phyloP scores from a whole-genome alignment of 2,329 filamentous ascomycete genomes.

The Aspergillus uvarum region DNA sequence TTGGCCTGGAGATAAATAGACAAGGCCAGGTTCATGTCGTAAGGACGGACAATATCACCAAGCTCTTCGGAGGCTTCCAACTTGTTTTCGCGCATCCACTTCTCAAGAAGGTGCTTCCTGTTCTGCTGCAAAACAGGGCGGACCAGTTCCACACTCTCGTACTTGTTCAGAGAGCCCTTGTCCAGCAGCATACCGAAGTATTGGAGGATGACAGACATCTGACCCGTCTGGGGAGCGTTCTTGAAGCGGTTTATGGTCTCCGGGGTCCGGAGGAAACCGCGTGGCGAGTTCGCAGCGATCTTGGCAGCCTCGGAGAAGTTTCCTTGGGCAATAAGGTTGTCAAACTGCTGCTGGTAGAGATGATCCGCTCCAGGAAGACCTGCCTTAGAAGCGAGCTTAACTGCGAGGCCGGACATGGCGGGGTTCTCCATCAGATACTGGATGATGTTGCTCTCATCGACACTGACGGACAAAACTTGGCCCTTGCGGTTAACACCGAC shows the following conservation, averaged over 20 bases:
- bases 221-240: slow-evolving; percentile 66
- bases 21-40: slow-evolving; percentile 85
- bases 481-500: slow-evolving; percentile 97
- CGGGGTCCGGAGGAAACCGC: slow-evolving; percentile 88
- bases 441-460: slow-evolving; percentile 88
- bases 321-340: slow-evolving; percentile 75
- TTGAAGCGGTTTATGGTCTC: slow-evolving; percentile 98
- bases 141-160: slow-evolving; percentile 91
- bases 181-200: slow-evolving; percentile 98
- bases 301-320: slow-evolving; percentile 89
- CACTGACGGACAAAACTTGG: slow-evolving; percentile 88
- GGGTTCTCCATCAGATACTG: slow-evolving; percentile 96
- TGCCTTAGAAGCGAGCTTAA: slow-evolving; percentile 93
- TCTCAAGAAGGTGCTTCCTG: slow-evolving; percentile 92
- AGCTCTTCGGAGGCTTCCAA: slow-evolving; percentile 94
- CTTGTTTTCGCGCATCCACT: slow-evolving; percentile 97
- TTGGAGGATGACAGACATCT: slow-evolving; percentile 90
- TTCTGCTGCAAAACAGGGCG: slow-evolving; percentile 90
- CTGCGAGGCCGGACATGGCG: slow-evolving; percentile 86
- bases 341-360: slow-evolving; percentile 89
- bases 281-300: slow-evolving; percentile 92
- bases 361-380: slow-evolving; percentile 92
- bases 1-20: slow-evolving; percentile 89
- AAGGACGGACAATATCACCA: slow-evolving; percentile 86
- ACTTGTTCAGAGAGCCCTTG: slow-evolving; percentile 87